phyloP scores from a whole-genome alignment of 345 rosid genomes.

The Lumnitzera littorea region DNA sequence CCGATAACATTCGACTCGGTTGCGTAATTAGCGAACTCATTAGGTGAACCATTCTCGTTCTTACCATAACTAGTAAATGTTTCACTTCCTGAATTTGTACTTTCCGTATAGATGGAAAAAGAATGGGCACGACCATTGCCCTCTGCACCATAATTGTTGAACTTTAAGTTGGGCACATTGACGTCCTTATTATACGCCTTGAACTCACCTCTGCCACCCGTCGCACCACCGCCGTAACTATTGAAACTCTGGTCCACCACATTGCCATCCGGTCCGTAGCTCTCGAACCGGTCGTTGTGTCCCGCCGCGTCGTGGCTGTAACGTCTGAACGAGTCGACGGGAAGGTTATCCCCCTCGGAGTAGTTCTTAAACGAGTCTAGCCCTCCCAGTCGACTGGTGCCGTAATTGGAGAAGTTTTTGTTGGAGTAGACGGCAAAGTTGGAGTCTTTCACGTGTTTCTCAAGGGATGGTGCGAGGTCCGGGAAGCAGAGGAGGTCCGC shows the following conservation, averaged over 20 bases:
- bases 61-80: constrained; percentile 58
- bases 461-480: constrained; percentile 32
- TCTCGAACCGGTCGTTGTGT: constrained; percentile 18
- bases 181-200: constrained; percentile 38
- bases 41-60: constrained; percentile 52
- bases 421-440: constrained; percentile 45
- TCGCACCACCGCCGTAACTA: constrained; percentile 53
- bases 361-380: constrained; percentile 44
- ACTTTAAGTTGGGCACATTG: constrained; percentile 54
- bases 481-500: constrained; percentile 87
- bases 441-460: constrained; percentile 37
- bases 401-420: constrained; percentile 79
- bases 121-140: constrained; percentile 36
- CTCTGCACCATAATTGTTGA: constrained; percentile 52
- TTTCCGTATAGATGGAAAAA: constrained; percentile 41
- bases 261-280: constrained; percentile 20
- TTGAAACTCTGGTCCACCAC: constrained; percentile 44
- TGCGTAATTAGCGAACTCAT: constrained; percentile 50
- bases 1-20: constrained; percentile 51
- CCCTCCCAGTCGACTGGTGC: constrained; percentile 39
- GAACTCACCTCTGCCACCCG: constrained; percentile 65
- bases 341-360: constrained; percentile 21
- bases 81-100: constrained; percentile 59
- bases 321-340: constrained; percentile 23
- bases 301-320: constrained; percentile 27